Base-by-base conservation (phyloP, 768 basidiomycete genomes). In the Leccinum aurantiacum region DNA sequence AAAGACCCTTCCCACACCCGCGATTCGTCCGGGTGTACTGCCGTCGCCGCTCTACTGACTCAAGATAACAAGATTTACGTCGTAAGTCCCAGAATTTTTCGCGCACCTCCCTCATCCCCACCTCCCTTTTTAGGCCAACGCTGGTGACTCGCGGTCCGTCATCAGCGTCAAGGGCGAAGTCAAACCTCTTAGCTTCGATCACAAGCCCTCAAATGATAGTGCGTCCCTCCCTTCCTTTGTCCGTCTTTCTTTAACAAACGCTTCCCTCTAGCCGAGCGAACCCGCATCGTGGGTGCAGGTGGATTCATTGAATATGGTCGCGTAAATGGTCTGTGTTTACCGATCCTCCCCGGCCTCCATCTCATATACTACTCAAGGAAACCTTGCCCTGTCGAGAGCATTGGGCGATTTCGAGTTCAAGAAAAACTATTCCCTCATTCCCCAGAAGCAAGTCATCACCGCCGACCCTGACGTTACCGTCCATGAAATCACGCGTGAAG, bases 391-490 rank as follows among this genome's bases (percentile, higher is more conserved):
- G 41, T 95, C 95, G 15, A 84, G 97, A 67, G 97, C 97, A 4
- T 78, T 99, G 27, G 97, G 97, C 57, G 97, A 99, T 74, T 98
- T 99, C 72, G 94, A 97, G 64, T 99, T 97, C 83, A 99, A 99
- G 81, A 95, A 96, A 78, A 96, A 95, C 71, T 84, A 84, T 53
- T 75, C 82, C 17, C 75, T 98, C 10, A 74, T 83, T 46, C 88
- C 95, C 17, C 96, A 98, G 76, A 84, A 85, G 53, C 97, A 99
- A 75, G 88, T 95, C 60, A 97, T 99, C 66, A 98, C 97, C 2
- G 84, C 93, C 41, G 85, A 99, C 72, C 97, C 97, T 22, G 97
- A 99, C 59, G 79, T 99, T 64, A 91, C 84, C 17, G 78, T 80
- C 49, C 97, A 98, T 76, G 78, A 89, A 63, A 79, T 91, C 27